Base-by-base conservation (phyloP, 306 rosid genomes). In the Citrullus mucosospermus region DNA sequence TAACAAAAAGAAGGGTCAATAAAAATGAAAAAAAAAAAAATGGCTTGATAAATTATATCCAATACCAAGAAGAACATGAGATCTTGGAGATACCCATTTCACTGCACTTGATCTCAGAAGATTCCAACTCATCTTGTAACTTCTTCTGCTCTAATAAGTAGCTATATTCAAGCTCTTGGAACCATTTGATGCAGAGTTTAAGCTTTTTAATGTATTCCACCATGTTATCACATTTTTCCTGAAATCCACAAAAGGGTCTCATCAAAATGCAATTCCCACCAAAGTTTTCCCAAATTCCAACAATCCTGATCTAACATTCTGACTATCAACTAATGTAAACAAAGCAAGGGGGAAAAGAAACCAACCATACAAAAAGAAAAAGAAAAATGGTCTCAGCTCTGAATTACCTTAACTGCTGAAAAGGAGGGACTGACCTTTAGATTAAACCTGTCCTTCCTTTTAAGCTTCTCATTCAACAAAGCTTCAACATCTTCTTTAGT, bases 161-260 rank as follows among this genome's bases (percentile, higher is more conserved):
- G 88, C 88, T 88, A 48, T 81, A 75, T 79, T 95, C 97, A 57
- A 92, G 90, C 74, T 95, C 99, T 92, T 95, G 99, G 80, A 95
- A 92, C 99, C 99, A 95, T 80, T 86, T 95, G 84, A 95, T 84
- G 86, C 97, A 93, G 76, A 90, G 84, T 81, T 92, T 95, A 63
- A 95, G 93, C 93, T 93, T 92, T 80, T 85, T 95, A 63, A 95
- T 92, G 77, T 95, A 95, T 56, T 95, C 97, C 60, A 89, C 89
- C 92, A 92, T 86, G 73, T 85, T 86, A 75, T 95, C 99, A 87
- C 99, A 95, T 88, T 93, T 92, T 88, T 95, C 99, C 99, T 92
- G 66, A 48, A 88, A 70, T 55, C 32, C 57, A 55, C 30, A 46
- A 14, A 39, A 34, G 17, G 18, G 78, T 54, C 76, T 57, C 72